A percentile compares a stretch with the other conserved stretches of the same genome.
These are phyloP conservation scores for Diutina mesorugosa DNA, from an alignment of 1,139 yeast species.

Conservation along the genomic window DNA sequence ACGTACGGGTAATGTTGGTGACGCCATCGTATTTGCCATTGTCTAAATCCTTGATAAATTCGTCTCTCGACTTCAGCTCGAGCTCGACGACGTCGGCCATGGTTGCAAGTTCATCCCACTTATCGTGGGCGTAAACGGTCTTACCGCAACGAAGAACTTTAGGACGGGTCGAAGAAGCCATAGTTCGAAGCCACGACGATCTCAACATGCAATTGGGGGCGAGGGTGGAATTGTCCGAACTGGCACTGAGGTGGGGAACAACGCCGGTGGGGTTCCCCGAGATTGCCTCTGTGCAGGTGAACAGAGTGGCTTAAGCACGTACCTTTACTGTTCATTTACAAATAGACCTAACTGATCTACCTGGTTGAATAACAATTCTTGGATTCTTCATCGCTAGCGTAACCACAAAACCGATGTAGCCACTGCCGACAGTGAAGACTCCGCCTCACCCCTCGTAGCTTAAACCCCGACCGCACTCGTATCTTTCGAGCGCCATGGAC, in stretches of 20 bases:
- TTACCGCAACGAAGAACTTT: conserved; percentile 42
- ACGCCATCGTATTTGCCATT: conserved; percentile 33
- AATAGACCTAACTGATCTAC: background rate
- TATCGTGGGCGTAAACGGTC: conserved; percentile 36
- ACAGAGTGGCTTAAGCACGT: background rate
- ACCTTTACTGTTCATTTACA: too few species aligned
- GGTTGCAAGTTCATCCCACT: conserved; percentile 38
- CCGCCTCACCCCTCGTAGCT: too few species aligned
- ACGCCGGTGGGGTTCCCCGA: background rate
- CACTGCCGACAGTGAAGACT: too few species aligned
- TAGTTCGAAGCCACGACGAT: background rate
- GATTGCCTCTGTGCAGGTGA: background rate
- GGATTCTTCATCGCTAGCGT: too few species aligned
- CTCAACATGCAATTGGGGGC: background rate
- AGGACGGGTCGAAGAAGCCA: background rate
- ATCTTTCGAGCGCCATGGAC: background rate
- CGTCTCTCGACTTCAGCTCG: conserved; percentile 29
- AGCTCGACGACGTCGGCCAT: conserved; percentile 40
- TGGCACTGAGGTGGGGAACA: background rate
- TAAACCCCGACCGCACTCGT: background rate
- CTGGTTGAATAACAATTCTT: background rate
- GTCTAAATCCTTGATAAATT: conserved; percentile 38
- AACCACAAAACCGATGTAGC: background rate
- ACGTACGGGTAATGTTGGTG: conserved; percentile 39
- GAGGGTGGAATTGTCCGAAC: background rate